Percentiles rank a stretch among this genome's conserved stretches.
Evolutionary conservation across 352 stramenopile genomes (phyloP).

Genomic region (Plasmopara muralis): DNA sequence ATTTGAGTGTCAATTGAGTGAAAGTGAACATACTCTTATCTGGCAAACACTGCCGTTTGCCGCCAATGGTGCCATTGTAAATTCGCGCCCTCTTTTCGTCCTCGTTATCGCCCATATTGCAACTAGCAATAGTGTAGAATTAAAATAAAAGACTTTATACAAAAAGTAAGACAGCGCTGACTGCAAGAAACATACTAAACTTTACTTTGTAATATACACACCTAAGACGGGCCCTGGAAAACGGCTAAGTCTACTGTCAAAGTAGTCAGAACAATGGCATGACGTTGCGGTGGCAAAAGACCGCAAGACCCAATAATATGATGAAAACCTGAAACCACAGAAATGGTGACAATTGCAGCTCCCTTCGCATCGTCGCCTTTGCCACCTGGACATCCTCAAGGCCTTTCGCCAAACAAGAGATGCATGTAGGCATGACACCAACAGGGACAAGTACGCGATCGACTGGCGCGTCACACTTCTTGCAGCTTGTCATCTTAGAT

Average conservation of each 20-base stretch:
- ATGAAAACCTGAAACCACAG: constrained; percentile 64
- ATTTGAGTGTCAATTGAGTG: constrained; percentile 1
- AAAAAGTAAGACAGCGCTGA: constrained; percentile 3
- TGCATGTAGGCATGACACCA: constrained; percentile 34
- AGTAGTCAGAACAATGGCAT: constrained; percentile 41
- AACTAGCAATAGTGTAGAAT: background rate
- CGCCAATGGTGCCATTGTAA: background rate
- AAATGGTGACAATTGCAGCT: constrained; percentile 63
- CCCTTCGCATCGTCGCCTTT: constrained; percentile 26
- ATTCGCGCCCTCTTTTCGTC: constrained; percentile 7
- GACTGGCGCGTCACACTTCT: constrained; percentile 63
- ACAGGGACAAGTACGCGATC: constrained; percentile 30
- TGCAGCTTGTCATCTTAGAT: constrained; percentile 46
- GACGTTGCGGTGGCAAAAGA: constrained; percentile 70
- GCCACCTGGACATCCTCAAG: constrained; percentile 16
- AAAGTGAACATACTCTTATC: background rate
- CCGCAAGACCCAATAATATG: constrained; percentile 42
- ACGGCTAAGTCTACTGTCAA: constrained; percentile 1
- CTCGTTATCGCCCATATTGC: constrained; percentile 18
- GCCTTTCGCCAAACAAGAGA: constrained; percentile 33
- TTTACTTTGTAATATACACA: background rate
- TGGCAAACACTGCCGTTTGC: constrained; percentile 15
- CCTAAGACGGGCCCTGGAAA: background rate
- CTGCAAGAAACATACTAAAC: background rate
- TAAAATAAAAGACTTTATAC: constrained; percentile 12